phyloP scores from a whole-genome alignment of 1,139 yeast species.

The Entelexis paramagnoliae region DNA sequence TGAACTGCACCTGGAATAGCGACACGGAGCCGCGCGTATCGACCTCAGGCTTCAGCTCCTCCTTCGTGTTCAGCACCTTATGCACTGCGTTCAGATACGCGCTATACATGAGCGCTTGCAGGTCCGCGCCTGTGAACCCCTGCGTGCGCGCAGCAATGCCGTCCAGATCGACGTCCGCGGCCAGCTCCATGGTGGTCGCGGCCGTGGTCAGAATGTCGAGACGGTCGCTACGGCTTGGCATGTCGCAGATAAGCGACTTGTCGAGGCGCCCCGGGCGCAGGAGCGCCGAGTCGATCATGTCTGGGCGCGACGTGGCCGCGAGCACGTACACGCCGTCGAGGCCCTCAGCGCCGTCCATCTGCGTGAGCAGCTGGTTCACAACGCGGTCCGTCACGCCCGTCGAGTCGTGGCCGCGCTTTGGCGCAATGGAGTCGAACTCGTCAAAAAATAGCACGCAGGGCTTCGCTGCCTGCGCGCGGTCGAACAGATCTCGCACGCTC shows the following conservation, averaged over 20 bases:
- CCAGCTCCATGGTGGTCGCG: conserved; percentile 34
- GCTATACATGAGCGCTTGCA: conserved; percentile 85
- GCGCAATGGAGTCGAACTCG: conserved; percentile 95
- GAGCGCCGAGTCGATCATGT: conserved; percentile 86
- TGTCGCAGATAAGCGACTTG: conserved; percentile 79
- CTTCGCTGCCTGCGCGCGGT: conserved; percentile 85
- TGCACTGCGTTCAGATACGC: conserved; percentile 90
- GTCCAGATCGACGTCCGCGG: conserved; percentile 43
- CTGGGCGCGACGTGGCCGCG: conserved; percentile 95
- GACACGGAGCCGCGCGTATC: background rate
- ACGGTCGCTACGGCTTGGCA: conserved; percentile 66
- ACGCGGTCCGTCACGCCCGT: conserved; percentile 98
- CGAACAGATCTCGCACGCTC: conserved; percentile 83
- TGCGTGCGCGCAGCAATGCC: conserved; percentile 51
- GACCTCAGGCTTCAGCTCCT: conserved; percentile 24
- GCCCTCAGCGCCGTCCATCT: conserved; percentile 99
- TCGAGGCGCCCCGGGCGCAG: conserved; percentile 93
- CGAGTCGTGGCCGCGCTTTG: conserved; percentile 95
- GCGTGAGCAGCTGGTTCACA: conserved; percentile 92
- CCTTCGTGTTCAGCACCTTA: conserved; percentile 45
- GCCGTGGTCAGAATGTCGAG: conserved; percentile 61
- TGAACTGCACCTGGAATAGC: conserved; percentile 15
- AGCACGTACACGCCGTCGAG: conserved; percentile 91
- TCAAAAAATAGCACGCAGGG: conserved; percentile 93
- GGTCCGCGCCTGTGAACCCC: conserved; percentile 90